Conservation (phyloP, 2,329 filamentous ascomycete genomes). For the Epichloe typhina region DNA sequence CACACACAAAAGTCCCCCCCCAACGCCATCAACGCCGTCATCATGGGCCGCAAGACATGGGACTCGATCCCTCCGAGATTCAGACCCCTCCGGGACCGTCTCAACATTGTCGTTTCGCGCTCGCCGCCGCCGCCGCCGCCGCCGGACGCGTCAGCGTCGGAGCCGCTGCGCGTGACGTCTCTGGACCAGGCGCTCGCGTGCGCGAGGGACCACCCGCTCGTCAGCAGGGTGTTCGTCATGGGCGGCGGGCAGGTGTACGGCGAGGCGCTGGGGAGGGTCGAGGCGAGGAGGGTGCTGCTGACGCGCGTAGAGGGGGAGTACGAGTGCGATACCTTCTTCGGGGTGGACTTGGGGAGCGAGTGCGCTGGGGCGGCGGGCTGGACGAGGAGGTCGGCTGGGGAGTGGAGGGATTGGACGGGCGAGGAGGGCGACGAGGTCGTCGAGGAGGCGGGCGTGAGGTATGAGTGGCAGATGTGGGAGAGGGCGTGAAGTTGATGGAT, state of each 20-base stretch:
- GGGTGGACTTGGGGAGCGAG: constrained; percentile 37
- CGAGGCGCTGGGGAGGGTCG: constrained; percentile 46
- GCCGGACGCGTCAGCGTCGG: no score
- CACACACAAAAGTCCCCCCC: constrained; percentile 15
- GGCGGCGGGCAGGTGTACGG: constrained; percentile 80
- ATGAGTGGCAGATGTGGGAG: constrained; percentile 67
- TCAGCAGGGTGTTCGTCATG: constrained; percentile 67
- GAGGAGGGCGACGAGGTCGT: constrained; percentile 27
- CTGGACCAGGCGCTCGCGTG: constrained; percentile 43
- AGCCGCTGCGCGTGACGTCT: constrained; percentile 44
- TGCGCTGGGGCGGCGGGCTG: constrained; percentile 44
- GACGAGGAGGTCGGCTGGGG: constrained; percentile 41
- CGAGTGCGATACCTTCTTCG: constrained; percentile 66
- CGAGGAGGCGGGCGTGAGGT: constrained; percentile 50
- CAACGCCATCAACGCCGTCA: constrained; percentile 53
- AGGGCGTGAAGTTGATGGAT: constrained; percentile 18
- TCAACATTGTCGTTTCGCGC: constrained; percentile 72
- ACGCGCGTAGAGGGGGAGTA: constrained; percentile 57
- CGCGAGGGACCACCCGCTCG: constrained; percentile 22
- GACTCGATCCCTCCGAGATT: constrained; percentile 67
- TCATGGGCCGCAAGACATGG: constrained; percentile 98
- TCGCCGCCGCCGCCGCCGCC: constrained; percentile 20
- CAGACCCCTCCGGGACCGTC: constrained; percentile 63
- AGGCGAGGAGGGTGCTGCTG: constrained; percentile 51
- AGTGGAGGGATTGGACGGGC: constrained; percentile 46